Evolutionary conservation across 1,139 yeast species (phyloP).

Genomic region (Pichia sp.): DNA sequence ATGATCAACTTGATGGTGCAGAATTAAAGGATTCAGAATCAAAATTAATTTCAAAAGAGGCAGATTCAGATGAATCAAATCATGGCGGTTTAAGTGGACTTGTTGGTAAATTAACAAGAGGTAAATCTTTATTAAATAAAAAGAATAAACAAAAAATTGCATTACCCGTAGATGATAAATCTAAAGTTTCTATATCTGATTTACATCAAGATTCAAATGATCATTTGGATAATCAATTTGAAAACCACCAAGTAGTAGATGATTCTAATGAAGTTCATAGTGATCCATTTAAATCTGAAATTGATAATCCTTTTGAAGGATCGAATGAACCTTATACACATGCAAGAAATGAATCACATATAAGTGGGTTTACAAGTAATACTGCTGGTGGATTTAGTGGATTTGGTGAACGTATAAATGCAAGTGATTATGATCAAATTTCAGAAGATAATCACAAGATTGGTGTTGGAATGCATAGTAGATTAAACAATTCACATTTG

Average conservation of each 20-base stretch:
- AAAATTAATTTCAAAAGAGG: not conserved
- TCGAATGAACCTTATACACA: conserved; percentile 3
- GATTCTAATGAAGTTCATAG: not conserved
- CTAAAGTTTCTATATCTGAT: conserved; percentile 1
- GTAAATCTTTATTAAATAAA: conserved; percentile 24
- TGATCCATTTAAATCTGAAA: not conserved
- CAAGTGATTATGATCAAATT: conserved; percentile 2
- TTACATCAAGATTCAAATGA: too few relatives aligned
- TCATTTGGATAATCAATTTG: not conserved
- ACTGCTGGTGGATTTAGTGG: conserved; percentile 14
- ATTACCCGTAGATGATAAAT: conserved; percentile 1
- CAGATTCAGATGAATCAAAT: conserved; percentile 1
- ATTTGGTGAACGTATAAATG: conserved; percentile 12
- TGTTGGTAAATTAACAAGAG: conserved; percentile 14
- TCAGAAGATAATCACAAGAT: not conserved
- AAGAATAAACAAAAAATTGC: conserved; percentile 2
- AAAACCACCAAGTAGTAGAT: too few relatives aligned
- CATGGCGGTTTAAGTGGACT: conserved; percentile 10
- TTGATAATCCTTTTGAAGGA: conserved; percentile 7
- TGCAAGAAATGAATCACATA: conserved; percentile 8
- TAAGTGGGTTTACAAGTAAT: conserved; percentile 9
- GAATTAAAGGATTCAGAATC: conserved; percentile 3
- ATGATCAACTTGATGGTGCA: conserved; percentile 5
- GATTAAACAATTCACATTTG: not conserved
- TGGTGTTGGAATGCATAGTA: not conserved